phyloP scores from a whole-genome alignment of 805 yeast species.

The Hanseniaspora clermontiae region DNA sequence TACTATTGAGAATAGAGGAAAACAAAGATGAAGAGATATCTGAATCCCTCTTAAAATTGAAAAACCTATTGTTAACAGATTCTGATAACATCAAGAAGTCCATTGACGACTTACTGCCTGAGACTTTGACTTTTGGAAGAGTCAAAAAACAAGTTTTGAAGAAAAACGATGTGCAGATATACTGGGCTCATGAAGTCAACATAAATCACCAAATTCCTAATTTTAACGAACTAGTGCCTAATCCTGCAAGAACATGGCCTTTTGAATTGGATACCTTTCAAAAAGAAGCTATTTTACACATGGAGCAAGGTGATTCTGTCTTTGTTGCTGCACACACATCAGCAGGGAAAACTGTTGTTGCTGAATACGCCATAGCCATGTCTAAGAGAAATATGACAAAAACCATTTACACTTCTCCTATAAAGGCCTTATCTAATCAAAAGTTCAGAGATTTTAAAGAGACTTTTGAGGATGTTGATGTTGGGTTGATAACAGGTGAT shows the following conservation, averaged over 20 bases:
- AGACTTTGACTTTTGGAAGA: slow-evolving; percentile 38
- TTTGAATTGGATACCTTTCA: slow-evolving; percentile 90
- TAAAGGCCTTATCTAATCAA: slow-evolving; percentile 80
- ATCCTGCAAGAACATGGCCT: slow-evolving; percentile 90
- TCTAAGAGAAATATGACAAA: slow-evolving; percentile 92
- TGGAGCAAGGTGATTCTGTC: slow-evolving; percentile 96
- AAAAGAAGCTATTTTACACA: slow-evolving; percentile 89
- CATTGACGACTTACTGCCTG: slow-evolving; percentile 39
- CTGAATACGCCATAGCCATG: slow-evolving; percentile 97
- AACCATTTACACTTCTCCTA: slow-evolving; percentile 91
- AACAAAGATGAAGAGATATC: slow-evolving; percentile 1
- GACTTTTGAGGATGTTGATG: slow-evolving; percentile 49
- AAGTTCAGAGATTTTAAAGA: slow-evolving; percentile 79
- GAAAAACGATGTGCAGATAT: slow-evolving; percentile 31
- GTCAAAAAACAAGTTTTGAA: slow-evolving; percentile 16
- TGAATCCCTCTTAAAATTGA: slow-evolving; percentile 13
- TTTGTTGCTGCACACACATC: slow-evolving; percentile 98
- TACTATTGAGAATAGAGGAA: slow-evolving; percentile 12
- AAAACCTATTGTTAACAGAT: slow-evolving; percentile 10
- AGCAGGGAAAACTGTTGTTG: slow-evolving; percentile 97
- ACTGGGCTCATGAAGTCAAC: slow-evolving; percentile 95
- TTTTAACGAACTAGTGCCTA: slow-evolving; percentile 78
- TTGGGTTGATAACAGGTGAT: slow-evolving; percentile 90
- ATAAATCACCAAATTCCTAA: slow-evolving; percentile 68
- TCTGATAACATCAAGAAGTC: slow-evolving; percentile 17